Percentiles rank a stretch among this genome's conserved stretches.
Evolutionary conservation across 1,284 basidiomycete species (phyloP).

Genomic region (Melampsora americana): DNA sequence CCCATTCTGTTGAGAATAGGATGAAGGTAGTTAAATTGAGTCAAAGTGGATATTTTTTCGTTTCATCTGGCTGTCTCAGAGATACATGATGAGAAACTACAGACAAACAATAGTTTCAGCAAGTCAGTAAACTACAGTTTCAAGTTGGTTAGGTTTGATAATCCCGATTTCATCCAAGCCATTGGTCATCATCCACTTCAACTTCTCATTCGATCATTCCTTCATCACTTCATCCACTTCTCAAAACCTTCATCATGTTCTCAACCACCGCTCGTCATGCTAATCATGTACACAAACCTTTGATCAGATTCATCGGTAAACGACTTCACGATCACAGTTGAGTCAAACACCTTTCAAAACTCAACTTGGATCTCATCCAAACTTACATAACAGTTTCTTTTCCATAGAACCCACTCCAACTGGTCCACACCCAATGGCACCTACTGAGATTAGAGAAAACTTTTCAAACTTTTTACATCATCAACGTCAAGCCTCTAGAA

Average conservation of each 20-base stretch:
- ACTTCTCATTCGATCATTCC: too few relatives aligned
- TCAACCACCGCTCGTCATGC: not conserved
- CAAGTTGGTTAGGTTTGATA: too few relatives aligned
- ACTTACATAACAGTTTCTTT: not conserved
- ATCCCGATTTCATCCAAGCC: too few relatives aligned
- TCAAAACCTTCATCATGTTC: slow-evolving; percentile 6
- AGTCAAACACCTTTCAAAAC: not conserved
- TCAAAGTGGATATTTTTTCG: too few relatives aligned
- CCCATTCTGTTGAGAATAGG: slow-evolving; percentile 17
- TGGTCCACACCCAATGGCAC: slow-evolving; percentile 31
- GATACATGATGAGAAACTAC: too few relatives aligned
- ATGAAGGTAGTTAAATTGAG: too few relatives aligned
- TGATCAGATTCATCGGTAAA: slow-evolving; percentile 40
- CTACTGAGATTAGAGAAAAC: slow-evolving; percentile 27
- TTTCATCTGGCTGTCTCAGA: too few relatives aligned
- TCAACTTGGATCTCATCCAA: not conserved
- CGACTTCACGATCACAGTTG: slow-evolving; percentile 22
- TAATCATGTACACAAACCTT: slow-evolving; percentile 35
- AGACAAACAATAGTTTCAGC: too few relatives aligned
- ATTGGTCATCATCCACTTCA: too few relatives aligned
- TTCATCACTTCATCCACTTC: too few relatives aligned
- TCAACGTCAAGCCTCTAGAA: slow-evolving; percentile 13
- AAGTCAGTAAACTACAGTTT: too few relatives aligned
- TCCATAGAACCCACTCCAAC: not conserved
- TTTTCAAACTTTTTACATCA: slow-evolving; percentile 26